Evolutionary conservation across 257 asterid species (phyloP), one percentile per base, ranked within the genome.

Genomic region (Nicotiana otophora): DNA sequence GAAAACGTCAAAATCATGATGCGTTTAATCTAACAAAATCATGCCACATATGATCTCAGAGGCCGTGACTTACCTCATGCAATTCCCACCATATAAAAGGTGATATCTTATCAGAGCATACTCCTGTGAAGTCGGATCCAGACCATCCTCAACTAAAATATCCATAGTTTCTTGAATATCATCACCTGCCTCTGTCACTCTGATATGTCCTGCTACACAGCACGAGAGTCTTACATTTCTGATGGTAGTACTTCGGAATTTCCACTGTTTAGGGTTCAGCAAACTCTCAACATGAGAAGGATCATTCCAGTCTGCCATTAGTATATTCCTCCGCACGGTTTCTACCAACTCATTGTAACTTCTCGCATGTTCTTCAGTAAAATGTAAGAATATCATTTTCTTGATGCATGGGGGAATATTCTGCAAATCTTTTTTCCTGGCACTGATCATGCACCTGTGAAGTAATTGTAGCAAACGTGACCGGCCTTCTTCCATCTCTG

Each of bases 151-250:
- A 66, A 81, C 91, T 53, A 96, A 85, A 81, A 92, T 88, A 87
- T 96, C 98, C 99, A 96, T 93, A 66, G 99, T 92, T 86, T 94
- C 99, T 91, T 96, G 98, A 89, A 96, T 96, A 89, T 96, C 99
- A 87, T 94, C 86, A 57, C 98, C 98, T 84, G 98, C 99, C 88
- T 90, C 96, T 6, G 90, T 84, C 68, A 96, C 94, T 86, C 90
- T 91, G 64, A 96, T 89, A 83, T 96, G 95, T 76, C 99, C 99
- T 83, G 98, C 97, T 84, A 96, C 99, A 85, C 98, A 96, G 87
- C 99, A 96, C 74, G 99, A 96, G 77, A 96, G 89, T 85, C 99
- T 92, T 62, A 94, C 91, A 88, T 96, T 96, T 87, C 89, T 93
- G 31, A 96, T 90, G 31, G 98, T 92, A 23, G 92, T 87, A 87